phyloP scores from a whole-genome alignment of 768 basidiomycete genomes.

The Boletus fagicola region DNA sequence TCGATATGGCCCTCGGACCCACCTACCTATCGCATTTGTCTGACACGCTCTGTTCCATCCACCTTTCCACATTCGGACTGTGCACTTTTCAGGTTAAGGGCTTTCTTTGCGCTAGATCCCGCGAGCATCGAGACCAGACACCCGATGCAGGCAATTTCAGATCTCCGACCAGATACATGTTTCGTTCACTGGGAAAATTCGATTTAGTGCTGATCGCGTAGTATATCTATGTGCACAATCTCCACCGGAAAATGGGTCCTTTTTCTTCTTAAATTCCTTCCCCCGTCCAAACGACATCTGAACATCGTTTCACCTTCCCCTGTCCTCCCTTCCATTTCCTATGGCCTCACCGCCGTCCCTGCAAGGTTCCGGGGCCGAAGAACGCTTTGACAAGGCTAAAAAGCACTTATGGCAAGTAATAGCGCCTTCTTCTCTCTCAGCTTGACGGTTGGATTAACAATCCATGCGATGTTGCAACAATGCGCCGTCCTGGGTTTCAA shows the following conservation, averaged over 20 bases:
- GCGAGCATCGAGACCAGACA: slow-evolving; percentile 37
- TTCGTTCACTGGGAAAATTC: slow-evolving; percentile 36
- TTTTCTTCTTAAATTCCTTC: slow-evolving; percentile 32
- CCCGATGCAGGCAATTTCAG: slow-evolving; percentile 35
- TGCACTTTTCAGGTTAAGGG: slow-evolving; percentile 34
- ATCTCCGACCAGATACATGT: slow-evolving; percentile 39
- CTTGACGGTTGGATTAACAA: slow-evolving; percentile 3
- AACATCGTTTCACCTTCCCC: slow-evolving; percentile 26
- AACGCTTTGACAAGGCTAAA: slow-evolving; percentile 37
- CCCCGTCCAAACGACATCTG: slow-evolving; percentile 23
- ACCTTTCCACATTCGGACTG: slow-evolving; percentile 35
- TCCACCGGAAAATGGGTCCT: slow-evolving; percentile 31
- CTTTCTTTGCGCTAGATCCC: slow-evolving; percentile 36
- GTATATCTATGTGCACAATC: slow-evolving; percentile 42
- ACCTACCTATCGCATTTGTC: slow-evolving; percentile 34
- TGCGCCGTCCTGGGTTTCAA: slow-evolving; percentile 12
- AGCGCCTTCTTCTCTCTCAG: slow-evolving; percentile 5
- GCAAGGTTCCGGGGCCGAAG: slow-evolving; percentile 23
- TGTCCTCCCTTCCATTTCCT: slow-evolving; percentile 14
- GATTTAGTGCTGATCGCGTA: slow-evolving; percentile 40
- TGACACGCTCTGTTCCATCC: slow-evolving; percentile 29
- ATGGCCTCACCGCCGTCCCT: slow-evolving; percentile 29
- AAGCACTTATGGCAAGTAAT: slow-evolving; percentile 36
- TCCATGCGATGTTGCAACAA: slow-evolving; percentile 13
- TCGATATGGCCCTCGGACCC: slow-evolving; percentile 40